A percentile compares a stretch with the other conserved stretches of the same genome.
Conservation (phyloP, 306 rosid species). For the Lathyrus sativus region DNA sequence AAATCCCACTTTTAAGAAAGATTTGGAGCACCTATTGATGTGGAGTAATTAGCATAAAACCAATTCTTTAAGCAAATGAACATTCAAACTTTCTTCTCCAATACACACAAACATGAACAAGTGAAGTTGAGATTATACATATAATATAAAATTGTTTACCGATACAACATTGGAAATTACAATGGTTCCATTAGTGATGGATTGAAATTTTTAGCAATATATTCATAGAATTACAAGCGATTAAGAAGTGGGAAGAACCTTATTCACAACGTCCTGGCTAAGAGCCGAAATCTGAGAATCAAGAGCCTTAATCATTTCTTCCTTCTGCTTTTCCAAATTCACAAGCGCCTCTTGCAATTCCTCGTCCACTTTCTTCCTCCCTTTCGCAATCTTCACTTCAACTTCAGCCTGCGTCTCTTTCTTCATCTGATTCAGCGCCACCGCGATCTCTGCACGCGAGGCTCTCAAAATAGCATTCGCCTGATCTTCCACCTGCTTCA, state of each 20-base stretch:
- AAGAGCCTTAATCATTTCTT: slow-evolving; percentile 71
- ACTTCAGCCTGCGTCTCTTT: slow-evolving; percentile 86
- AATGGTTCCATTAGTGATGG: neutral
- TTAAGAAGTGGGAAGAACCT: slow-evolving; percentile 80
- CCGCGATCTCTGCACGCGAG: slow-evolving; percentile 83
- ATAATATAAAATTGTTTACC: neutral
- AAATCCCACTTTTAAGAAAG: neutral
- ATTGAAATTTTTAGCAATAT: neutral
- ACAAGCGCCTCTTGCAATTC: slow-evolving; percentile 82
- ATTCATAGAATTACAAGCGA: neutral
- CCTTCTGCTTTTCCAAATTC: slow-evolving; percentile 75
- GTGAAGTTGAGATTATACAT: neutral
- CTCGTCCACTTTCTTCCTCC: slow-evolving; percentile 76
- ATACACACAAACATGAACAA: neutral
- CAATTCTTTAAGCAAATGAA: neutral
- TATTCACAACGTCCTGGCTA: slow-evolving; percentile 80
- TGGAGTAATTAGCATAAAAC: neutral
- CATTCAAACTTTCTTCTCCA: neutral
- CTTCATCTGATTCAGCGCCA: slow-evolving; percentile 90
- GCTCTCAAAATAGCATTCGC: slow-evolving; percentile 72
- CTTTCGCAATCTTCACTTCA: slow-evolving; percentile 77
- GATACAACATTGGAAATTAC: neutral
- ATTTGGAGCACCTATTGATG: neutral
- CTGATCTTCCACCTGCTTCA: slow-evolving; percentile 83
- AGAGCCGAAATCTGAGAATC: slow-evolving; percentile 78